Evolutionary conservation across 2,329 filamentous ascomycete species (phyloP).

Genomic region (Aspergillus costaricaensis): DNA sequence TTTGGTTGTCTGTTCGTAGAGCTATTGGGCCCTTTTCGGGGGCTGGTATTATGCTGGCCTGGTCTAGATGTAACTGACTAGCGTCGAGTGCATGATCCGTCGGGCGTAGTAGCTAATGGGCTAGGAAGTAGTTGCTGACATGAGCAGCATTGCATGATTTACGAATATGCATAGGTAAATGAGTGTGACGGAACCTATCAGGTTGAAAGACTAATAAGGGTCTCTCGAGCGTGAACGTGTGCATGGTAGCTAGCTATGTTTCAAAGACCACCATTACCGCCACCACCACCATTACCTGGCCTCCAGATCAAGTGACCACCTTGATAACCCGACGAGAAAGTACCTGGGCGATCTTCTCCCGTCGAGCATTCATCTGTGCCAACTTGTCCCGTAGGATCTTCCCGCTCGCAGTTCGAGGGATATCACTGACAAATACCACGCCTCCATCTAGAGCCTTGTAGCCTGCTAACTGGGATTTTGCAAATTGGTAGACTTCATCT

Average conservation of each 20-base stretch:
- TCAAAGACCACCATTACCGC: neutral
- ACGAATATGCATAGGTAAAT: neutral
- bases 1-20: neutral
- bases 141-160: no score
- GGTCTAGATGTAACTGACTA: no score
- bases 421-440: conserved; percentile 44
- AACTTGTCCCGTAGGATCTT: conserved; percentile 41
- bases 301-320: neutral
- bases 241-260: no score
- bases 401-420: conserved; percentile 46
- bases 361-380: conserved; percentile 23
- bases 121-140: no score
- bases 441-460: conserved; percentile 47
- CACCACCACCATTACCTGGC: no score
- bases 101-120: no score
- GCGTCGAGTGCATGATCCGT: no score
- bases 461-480: conserved; percentile 37
- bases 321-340: neutral
- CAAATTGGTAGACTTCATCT: conserved; percentile 40
- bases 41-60: no score
- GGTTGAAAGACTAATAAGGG: neutral
- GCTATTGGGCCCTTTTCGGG: no score
- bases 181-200: neutral
- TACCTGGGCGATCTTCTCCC: conserved; percentile 20
- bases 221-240: neutral